A percentile compares a stretch with the other conserved stretches of the same genome.
Evolutionary conservation across 2,329 filamentous ascomycete species (phyloP).

Genomic region (Scleromitrula shiraiana): DNA sequence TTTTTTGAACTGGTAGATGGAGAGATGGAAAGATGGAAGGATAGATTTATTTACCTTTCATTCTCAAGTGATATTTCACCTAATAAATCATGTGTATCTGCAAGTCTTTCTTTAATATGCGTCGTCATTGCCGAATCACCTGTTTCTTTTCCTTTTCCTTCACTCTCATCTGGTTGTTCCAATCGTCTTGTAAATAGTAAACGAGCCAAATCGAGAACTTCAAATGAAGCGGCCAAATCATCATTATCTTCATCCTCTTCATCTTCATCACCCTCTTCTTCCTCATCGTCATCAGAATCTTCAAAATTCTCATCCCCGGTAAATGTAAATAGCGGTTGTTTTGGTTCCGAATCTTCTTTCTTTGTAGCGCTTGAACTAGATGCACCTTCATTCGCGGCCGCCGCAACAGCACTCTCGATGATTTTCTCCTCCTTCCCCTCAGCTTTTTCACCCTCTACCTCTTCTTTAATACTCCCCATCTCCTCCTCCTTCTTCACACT

Average conservation of each 20-base stretch:
- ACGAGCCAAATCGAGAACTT: conserved; percentile 74
- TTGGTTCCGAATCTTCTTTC: conserved; percentile 35
- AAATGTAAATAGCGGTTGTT: conserved; percentile 84
- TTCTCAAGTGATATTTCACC: conserved; percentile 97
- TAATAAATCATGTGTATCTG: conserved; percentile 88
- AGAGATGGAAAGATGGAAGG: not conserved
- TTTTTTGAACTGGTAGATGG: not conserved
- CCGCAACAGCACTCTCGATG: conserved; percentile 39
- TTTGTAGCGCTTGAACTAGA: conserved; percentile 26
- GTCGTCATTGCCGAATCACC: conserved; percentile 35
- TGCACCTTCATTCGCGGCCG: conserved; percentile 26
- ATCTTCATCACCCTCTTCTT: conserved; percentile 36
- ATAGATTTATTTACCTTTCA: conserved; percentile 51
- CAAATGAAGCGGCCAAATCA: conserved; percentile 71
- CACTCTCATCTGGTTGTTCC: conserved; percentile 36
- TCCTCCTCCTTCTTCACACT: conserved; percentile 38
- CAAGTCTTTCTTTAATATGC: conserved; percentile 65
- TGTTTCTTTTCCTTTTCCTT: conserved; percentile 39
- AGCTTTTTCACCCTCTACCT: conserved; percentile 39
- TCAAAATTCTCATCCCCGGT: conserved; percentile 91
- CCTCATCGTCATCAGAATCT: conserved; percentile 68
- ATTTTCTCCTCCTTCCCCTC: conserved; percentile 36
- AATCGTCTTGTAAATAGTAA: conserved; percentile 54
- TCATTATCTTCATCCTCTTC: conserved; percentile 55
- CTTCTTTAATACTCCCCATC: conserved; percentile 48